phyloP scores from a whole-genome alignment of 2,329 filamentous ascomycete species.

The Tolypocladium cylindrosporum region DNA sequence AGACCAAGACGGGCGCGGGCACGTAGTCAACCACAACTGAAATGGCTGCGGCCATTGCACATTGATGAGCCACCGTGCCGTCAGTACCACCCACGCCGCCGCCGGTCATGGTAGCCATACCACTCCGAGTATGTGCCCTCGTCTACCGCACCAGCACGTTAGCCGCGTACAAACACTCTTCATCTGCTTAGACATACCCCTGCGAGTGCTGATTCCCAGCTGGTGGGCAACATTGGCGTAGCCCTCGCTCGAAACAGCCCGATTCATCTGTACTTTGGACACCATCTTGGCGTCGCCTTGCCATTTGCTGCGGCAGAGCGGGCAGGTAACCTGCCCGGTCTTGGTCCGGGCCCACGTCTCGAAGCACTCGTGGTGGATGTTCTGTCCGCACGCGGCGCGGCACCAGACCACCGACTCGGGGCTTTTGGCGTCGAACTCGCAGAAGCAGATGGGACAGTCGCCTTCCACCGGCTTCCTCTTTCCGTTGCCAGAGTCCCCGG shows the following conservation, averaged over 20 bases:
- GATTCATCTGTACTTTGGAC: slow-evolving; percentile 31
- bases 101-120: background rate
- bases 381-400: slow-evolving; percentile 41
- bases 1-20: background rate
- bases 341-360: slow-evolving; percentile 43
- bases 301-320: slow-evolving; percentile 51
- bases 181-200: slow-evolving; percentile 28
- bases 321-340: slow-evolving; percentile 40
- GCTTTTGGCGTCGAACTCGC: slow-evolving; percentile 27
- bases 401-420: slow-evolving; percentile 38
- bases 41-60: background rate
- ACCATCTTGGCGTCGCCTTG: slow-evolving; percentile 31
- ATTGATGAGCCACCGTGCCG: background rate
- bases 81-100: background rate
- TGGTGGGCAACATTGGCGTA: slow-evolving; percentile 54
- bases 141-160: background rate
- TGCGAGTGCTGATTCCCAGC: slow-evolving; percentile 42
- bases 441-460: slow-evolving; percentile 49
- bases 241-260: slow-evolving; percentile 35
- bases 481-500: slow-evolving; percentile 15
- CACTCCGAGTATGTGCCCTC: slow-evolving; percentile 5
- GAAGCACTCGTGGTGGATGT: slow-evolving; percentile 44
- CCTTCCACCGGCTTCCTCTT: slow-evolving; percentile 40
- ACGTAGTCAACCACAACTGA: background rate
- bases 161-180: background rate